A percentile compares a stretch with the other conserved stretches of the same genome.
Evolutionary conservation across 352 stramenopile genomes (phyloP).

Genomic region (Globisporangium carolinianum): DNA sequence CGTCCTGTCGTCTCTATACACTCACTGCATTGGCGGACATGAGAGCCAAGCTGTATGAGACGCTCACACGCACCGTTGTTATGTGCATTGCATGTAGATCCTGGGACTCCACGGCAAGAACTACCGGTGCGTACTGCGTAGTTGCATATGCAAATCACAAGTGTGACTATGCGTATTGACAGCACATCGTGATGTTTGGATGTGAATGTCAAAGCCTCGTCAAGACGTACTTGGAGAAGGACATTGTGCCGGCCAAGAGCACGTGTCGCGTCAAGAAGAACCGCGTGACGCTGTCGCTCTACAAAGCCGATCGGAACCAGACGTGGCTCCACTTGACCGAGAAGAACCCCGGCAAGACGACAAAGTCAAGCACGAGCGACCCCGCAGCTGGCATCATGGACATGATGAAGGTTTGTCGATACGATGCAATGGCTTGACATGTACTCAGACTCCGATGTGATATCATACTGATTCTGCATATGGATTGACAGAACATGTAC

Average conservation of each 20-base stretch:
- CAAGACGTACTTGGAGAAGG: slow-evolving; percentile 77
- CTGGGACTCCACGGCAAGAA: slow-evolving; percentile 65
- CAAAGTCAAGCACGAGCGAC: slow-evolving; percentile 47
- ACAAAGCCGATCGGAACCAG: slow-evolving; percentile 70
- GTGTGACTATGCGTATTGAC: background rate
- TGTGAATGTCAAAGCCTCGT: slow-evolving; percentile 29
- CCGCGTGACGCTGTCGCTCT: slow-evolving; percentile 69
- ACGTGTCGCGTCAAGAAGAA: slow-evolving; percentile 84
- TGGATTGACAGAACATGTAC: slow-evolving; percentile 70
- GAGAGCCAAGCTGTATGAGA: no score
- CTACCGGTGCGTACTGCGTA: slow-evolving; percentile 27
- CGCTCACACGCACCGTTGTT: no score
- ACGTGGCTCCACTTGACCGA: slow-evolving; percentile 79
- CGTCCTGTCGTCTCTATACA: background rate
- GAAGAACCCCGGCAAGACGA: slow-evolving; percentile 63
- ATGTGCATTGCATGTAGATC: slow-evolving; percentile 25
- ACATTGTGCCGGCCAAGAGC: slow-evolving; percentile 70
- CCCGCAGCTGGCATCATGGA: slow-evolving; percentile 83
- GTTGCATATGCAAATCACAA: background rate
- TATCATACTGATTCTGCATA: background rate
- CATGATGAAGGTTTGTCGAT: slow-evolving; percentile 78
- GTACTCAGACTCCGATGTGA: background rate
- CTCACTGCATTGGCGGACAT: background rate
- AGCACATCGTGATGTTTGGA: no score
- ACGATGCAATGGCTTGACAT: no score